A percentile compares a stretch with the other conserved stretches of the same genome.
phyloP scores from a whole-genome alignment of 1,139 yeast genomes.

The Nadsonia starkeyi-henricii region DNA sequence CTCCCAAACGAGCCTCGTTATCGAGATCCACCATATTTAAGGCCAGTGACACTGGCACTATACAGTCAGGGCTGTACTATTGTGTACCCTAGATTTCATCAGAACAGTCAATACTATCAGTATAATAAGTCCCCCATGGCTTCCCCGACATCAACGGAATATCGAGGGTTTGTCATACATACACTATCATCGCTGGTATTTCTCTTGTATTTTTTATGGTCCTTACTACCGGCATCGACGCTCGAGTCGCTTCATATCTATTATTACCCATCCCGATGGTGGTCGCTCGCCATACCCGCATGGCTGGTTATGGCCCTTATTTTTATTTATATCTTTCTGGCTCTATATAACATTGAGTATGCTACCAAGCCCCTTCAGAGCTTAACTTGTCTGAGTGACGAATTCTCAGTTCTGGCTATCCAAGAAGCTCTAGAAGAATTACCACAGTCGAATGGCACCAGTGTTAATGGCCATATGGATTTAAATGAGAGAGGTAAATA shows the following conservation, averaged over 20 bases:
- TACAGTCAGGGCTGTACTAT: too few relatives aligned
- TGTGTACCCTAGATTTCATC: too few relatives aligned
- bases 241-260: conserved; percentile 42
- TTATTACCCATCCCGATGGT: conserved; percentile 76
- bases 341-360: conserved; percentile 60
- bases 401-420: conserved; percentile 39
- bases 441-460: not conserved
- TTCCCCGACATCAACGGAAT: not conserved
- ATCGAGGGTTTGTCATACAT: not conserved
- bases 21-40: too few relatives aligned
- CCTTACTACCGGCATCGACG: conserved; percentile 43
- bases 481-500: not conserved
- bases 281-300: conserved; percentile 70
- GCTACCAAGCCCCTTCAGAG: conserved; percentile 48
- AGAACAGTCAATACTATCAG: too few relatives aligned
- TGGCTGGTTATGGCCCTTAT: conserved; percentile 56
- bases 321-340: conserved; percentile 55
- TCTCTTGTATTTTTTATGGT: conserved; percentile 49
- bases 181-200: not conserved
- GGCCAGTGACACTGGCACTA: too few relatives aligned
- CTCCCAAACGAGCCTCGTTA: too few relatives aligned
- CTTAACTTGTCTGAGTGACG: conserved; percentile 54
- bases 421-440: conserved; percentile 19
- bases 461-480: not conserved
- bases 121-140: too few relatives aligned